Evolutionary conservation across 2,329 filamentous ascomycete species (phyloP), one percentile per base, ranked within the genome.

Genomic region (Didymella glomerata): DNA sequence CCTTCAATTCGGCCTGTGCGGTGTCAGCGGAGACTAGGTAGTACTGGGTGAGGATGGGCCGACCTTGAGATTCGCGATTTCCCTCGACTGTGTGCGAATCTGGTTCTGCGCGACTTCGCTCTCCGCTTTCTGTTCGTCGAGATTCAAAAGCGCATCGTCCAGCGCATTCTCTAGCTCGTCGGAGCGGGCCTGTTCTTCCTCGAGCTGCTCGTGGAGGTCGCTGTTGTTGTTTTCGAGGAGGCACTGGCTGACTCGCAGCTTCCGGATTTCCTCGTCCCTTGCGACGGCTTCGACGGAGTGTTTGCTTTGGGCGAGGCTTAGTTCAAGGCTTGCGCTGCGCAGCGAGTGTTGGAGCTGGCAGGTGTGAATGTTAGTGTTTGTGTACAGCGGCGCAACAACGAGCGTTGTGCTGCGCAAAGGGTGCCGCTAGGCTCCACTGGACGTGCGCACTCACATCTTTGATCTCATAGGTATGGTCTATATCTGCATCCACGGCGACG

Each of bases 201-300:
- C 77, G 18, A 93, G 75, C 63, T 89, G 83, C 44, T 88, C 84
- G 64, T 86, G 85, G 27, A 97, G 77, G 10, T 85, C 83, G 47
- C 88, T 85, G 63, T 89, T 91, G 63, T 96, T 90, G 64, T 93
- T 87, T 62, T 88, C 80, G n/a, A 93, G 78, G 53, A 93, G 79
- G 54, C 88, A 83, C 62, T 88, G 86, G 61, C 94, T 83, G 25
- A 76, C 65, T 65, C 87, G 87, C 51, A 92, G 78, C 64, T 88
- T 85, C 47, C 93, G 88, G 38, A 86, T 82, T 60, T 89, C 86
- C 75, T 98, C 93, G 64, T 92, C 87, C 69, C 91, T 90, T 65
- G 86, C 80, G 54, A 96, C 82, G 11, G 89, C 80, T 52, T 91
- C 85, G 34, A 90, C 85, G 54, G 88, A 82, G 66, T 89, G 87